Conservation (phyloP, 805 yeast genomes). For the Metschnikowia baotianmanensis region DNA sequence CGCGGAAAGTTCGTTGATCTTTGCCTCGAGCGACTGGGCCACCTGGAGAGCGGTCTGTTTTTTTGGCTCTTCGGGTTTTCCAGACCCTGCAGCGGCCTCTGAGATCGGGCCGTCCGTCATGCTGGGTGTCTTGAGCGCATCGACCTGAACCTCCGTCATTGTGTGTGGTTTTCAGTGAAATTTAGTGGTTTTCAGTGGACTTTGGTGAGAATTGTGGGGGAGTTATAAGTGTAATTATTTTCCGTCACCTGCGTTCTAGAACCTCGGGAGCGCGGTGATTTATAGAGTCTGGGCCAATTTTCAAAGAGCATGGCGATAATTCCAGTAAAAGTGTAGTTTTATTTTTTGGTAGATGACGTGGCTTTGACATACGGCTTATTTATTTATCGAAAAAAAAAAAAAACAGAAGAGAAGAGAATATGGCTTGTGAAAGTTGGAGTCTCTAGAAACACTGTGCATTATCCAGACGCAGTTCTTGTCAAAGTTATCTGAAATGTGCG, state of each 20-base stretch:
- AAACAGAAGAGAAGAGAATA: not conserved
- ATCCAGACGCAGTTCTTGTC: too few species aligned
- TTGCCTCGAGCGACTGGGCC: conserved; percentile 32
- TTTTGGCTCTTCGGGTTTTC: conserved; percentile 10
- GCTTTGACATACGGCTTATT: not conserved
- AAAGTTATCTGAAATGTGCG: too few species aligned
- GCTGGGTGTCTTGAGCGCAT: conserved; percentile 36
- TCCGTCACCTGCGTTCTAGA: too few species aligned
- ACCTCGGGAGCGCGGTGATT: too few species aligned
- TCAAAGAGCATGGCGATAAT: too few species aligned
- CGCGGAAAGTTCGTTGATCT: conserved; percentile 22
- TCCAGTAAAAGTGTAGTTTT: too few species aligned
- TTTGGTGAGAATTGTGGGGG: not conserved
- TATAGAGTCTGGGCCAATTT: not conserved
- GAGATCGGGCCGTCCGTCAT: conserved; percentile 28
- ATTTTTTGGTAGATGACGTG: too few species aligned
- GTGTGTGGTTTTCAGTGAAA: too few species aligned
- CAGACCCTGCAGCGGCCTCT: conserved; percentile 8
- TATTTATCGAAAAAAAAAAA: too few species aligned
- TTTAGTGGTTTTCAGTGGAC: not conserved
- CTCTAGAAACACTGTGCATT: too few species aligned
- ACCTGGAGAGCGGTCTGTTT: conserved; percentile 27
- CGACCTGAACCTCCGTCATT: conserved; percentile 15
- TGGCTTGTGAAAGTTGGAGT: not conserved
- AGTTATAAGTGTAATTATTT: too few species aligned